Conservation (phyloP, 2,329 filamentous ascomycete genomes). For the Trichophyton benhamiae region DNA sequence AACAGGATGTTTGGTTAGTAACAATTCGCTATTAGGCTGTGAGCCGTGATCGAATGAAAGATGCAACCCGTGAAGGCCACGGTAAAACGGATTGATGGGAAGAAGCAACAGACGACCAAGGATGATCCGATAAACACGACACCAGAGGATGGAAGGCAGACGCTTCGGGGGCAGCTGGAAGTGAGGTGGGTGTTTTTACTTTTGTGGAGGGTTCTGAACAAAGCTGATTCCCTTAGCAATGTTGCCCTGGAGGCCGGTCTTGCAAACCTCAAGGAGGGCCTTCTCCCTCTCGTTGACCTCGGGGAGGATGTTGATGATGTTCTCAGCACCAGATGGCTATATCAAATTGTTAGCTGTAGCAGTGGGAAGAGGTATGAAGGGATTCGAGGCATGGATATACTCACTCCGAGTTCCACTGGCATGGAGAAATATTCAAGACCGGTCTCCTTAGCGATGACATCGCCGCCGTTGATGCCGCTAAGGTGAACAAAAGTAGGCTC, state of each 20-base stretch:
- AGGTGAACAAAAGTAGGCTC: slow-evolving; percentile 97
- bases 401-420: slow-evolving; percentile 86
- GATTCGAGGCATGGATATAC: slow-evolving; percentile 26
- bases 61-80: background rate
- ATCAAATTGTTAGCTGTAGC: slow-evolving; percentile 20
- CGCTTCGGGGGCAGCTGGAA: background rate
- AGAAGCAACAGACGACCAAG: background rate
- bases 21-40: background rate
- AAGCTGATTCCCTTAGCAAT: slow-evolving; percentile 90
- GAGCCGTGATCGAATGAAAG: background rate
- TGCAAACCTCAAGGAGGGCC: slow-evolving; percentile 63
- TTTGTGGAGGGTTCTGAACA: slow-evolving; percentile 73
- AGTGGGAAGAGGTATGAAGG: slow-evolving; percentile 3
- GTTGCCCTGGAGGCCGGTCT: slow-evolving; percentile 76
- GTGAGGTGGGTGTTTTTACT: slow-evolving; percentile 47
- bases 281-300: slow-evolving; percentile 77
- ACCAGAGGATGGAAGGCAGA: slow-evolving; percentile 5
- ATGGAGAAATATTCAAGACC: slow-evolving; percentile 92
- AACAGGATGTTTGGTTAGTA: background rate
- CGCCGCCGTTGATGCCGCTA: slow-evolving; percentile 74
- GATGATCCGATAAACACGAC: slow-evolving; percentile 2
- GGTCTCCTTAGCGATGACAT: slow-evolving; percentile 69
- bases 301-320: slow-evolving; percentile 67
- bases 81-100: background rate
- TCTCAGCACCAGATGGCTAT: slow-evolving; percentile 72